Evolutionary conservation across 2,329 filamentous ascomycete genomes (phyloP).

Genomic region (Aspergillus fructus): DNA sequence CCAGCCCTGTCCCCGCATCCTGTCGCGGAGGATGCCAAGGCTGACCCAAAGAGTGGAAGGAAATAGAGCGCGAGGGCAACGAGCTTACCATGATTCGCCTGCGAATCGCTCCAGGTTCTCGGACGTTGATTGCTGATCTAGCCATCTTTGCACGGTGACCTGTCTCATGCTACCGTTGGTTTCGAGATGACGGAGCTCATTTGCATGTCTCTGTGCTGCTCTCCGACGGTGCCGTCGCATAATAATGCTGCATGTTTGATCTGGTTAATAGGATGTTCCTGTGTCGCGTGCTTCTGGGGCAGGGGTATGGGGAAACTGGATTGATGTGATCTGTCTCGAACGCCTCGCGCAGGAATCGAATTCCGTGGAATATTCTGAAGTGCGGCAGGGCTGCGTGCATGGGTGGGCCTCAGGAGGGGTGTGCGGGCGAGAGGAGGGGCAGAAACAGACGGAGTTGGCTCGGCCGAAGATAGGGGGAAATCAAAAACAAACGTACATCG

Average conservation of each 20-base stretch:
- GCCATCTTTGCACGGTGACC: slow-evolving; percentile 28
- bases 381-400: slow-evolving; percentile 9
- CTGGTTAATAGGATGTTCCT: slow-evolving; percentile 1
- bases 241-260: slow-evolving; percentile 20
- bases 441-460: slow-evolving; percentile 6
- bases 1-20: slow-evolving; percentile 23
- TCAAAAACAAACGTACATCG: slow-evolving; percentile 25
- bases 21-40: background rate
- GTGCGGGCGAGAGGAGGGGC: slow-evolving; percentile 11
- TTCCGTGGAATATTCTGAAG: slow-evolving; percentile 17
- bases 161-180: slow-evolving; percentile 14
- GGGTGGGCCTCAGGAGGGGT: slow-evolving; percentile 2
- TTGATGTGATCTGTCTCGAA: background rate
- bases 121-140: slow-evolving; percentile 23
- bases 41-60: background rate
- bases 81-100: slow-evolving; percentile 30
- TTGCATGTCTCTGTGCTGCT: slow-evolving; percentile 12
- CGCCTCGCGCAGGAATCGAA: slow-evolving; percentile 11
- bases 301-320: background rate
- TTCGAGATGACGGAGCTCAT: slow-evolving; percentile 15
- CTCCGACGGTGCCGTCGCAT: slow-evolving; percentile 25
- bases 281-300: slow-evolving; percentile 6
- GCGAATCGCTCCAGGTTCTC: slow-evolving; percentile 20
- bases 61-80: slow-evolving; percentile 1
- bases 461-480: background rate